Base-by-base conservation (phyloP, 805 yeast genomes). In the Torulaspora franciscae region DNA sequence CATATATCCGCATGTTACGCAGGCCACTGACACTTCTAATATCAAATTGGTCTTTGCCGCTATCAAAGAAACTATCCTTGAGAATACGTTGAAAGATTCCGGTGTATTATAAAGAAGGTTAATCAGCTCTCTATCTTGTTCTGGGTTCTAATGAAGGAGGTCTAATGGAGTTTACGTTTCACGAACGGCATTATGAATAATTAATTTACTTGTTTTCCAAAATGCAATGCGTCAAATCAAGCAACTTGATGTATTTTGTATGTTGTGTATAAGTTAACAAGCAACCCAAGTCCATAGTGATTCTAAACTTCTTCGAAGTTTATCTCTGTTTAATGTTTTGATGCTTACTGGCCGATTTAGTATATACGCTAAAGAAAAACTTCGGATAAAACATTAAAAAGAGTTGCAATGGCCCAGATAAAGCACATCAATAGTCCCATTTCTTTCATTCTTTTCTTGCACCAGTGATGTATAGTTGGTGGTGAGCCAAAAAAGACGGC, bases 11-110 rank as follows among this genome's bases (percentile, higher is more conserved):
- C 95, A 89, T 64, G 85, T 89, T 19, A 89, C 97, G 3, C 96
- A 89, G 65, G 96, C 96, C 0, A 89, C 96, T 0, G 96, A 89
- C 62, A 89, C 96, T 6, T 80, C 87, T 24, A 89, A 89, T 65
- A 88, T 90, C 50, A 80, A 84, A 58, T 69, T 88, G 56, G 96
- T 89, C 5, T 83, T 85, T 67, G 89, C 88, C 9, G 90, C 91
- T 6, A 86, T 85, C 30, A 81, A 80, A 57, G 93, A 85, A 60
- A 83, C 89, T 3, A 80, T 85, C 38, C 71, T 86, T 59, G 88
- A 85, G 54, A 85, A 85, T 59, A 72, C 85, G 14, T 73, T 85
- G 53, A 80, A 80, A 61, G 91, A 84, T 55, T 80, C 87, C 42
- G 93, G 93, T 25, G 74, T 85, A 37, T 68, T 84, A 50, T 79